These are phyloP conservation scores for Ramalina peruviana DNA, from an alignment of 495 filamentous ascomycete species.

Conservation along the genomic window DNA sequence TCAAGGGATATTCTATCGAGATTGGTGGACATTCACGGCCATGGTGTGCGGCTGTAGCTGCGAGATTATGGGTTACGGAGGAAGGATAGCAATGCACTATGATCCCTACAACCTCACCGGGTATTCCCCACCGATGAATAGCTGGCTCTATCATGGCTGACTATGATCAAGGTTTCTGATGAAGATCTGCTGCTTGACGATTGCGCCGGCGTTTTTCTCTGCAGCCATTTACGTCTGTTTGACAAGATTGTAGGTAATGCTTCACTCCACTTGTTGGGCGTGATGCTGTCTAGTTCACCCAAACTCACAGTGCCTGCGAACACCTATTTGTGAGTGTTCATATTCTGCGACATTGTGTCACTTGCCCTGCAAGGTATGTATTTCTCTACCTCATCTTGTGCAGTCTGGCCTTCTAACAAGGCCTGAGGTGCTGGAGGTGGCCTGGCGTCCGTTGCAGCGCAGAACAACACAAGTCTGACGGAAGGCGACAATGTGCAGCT, in stretches of 20 bases:
- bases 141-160: not conserved
- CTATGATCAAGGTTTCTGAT: slow-evolving; percentile 38
- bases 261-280: not conserved
- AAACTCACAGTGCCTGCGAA: slow-evolving; percentile 37
- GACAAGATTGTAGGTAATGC: not conserved
- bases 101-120: slow-evolving; percentile 44
- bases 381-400: not conserved
- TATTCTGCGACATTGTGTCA: slow-evolving; percentile 48
- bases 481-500: slow-evolving; percentile 52
- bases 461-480: slow-evolving; percentile 19
- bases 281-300: slow-evolving; percentile 49
- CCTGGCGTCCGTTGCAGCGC: slow-evolving; percentile 38
- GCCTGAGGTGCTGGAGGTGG: slow-evolving; percentile 41
- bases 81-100: slow-evolving; percentile 40
- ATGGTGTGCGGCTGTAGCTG: slow-evolving; percentile 33
- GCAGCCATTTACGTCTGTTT: slow-evolving; percentile 52
- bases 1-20: slow-evolving; percentile 39
- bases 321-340: slow-evolving; percentile 51
- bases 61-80: slow-evolving; percentile 41
- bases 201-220: slow-evolving; percentile 49
- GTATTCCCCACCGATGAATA: not conserved
- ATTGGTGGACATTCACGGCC: slow-evolving; percentile 44
- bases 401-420: not conserved
- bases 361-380: slow-evolving; percentile 45
- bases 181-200: slow-evolving; percentile 50